Percentiles rank a stretch among this genome's conserved stretches.
These are phyloP conservation scores for Leptographium galeiforme DNA, from an alignment of 2,329 filamentous ascomycete species.

Conservation along the genomic window DNA sequence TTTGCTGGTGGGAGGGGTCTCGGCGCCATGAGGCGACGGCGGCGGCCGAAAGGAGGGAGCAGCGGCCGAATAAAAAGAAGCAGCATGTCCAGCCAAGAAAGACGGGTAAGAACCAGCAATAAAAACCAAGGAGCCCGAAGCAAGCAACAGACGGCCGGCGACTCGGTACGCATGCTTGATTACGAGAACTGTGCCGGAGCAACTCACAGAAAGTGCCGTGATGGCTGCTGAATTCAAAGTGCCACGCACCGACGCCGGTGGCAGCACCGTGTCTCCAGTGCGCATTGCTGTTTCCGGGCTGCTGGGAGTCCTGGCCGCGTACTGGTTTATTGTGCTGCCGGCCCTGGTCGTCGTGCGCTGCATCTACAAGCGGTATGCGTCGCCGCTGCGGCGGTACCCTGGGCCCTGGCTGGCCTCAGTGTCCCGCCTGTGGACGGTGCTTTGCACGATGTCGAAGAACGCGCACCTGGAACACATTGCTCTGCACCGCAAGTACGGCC, in stretches of 20 bases:
- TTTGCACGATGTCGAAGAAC: slow-evolving; percentile 22
- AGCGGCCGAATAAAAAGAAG: background rate
- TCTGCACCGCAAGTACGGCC: slow-evolving; percentile 31
- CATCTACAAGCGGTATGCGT: slow-evolving; percentile 19
- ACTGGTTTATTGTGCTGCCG: slow-evolving; percentile 18
- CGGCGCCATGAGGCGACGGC: background rate
- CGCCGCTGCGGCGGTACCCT: slow-evolving; percentile 21
- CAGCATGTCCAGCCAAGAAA: background rate
- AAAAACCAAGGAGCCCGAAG: too few species aligned
- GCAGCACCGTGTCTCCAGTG: slow-evolving; percentile 12
- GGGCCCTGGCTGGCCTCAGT: slow-evolving; percentile 21
- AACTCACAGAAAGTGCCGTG: too few species aligned
- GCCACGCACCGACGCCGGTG: too few species aligned
- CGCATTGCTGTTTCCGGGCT: slow-evolving; percentile 12
- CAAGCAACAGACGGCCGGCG: too few species aligned
- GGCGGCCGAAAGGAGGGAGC: too few species aligned
- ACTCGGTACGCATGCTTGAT: too few species aligned
- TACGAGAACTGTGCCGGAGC: too few species aligned
- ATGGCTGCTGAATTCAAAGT: too few species aligned
- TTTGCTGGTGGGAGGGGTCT: background rate
- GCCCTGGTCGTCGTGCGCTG: slow-evolving; percentile 15
- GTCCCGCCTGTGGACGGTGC: slow-evolving; percentile 27
- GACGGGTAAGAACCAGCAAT: too few species aligned
- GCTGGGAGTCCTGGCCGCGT: slow-evolving; percentile 12
- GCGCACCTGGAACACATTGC: slow-evolving; percentile 29